Conservation (phyloP, 2,329 filamentous ascomycete genomes). For the Colletotrichum graminicola region DNA sequence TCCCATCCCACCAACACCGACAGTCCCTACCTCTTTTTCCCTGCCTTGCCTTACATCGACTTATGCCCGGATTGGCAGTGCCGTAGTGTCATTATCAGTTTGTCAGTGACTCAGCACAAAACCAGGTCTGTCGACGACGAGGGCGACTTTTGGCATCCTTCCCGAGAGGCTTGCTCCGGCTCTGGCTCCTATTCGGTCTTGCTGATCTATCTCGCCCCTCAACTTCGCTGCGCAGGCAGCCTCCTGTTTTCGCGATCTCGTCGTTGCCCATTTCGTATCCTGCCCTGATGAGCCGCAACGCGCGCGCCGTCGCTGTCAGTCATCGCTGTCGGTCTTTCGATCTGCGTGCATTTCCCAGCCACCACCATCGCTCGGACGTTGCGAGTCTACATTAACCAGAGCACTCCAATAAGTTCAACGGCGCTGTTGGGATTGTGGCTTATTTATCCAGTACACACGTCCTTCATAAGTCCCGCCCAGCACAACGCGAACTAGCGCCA, state of each 20-base stretch:
- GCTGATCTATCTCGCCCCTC: not conserved
- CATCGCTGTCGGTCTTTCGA: constrained; percentile 31
- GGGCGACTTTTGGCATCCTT: constrained; percentile 7
- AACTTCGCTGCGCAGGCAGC: not conserved
- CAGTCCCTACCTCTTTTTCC: not conserved
- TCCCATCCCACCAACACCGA: constrained; percentile 22
- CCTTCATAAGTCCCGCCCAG: constrained; percentile 23
- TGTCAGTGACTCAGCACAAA: not conserved
- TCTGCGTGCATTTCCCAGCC: constrained; percentile 33
- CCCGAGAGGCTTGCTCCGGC: constrained; percentile 5
- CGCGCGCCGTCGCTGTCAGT: constrained; percentile 21
- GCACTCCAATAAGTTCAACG: constrained; percentile 23
- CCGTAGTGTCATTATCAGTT: constrained; percentile 20
- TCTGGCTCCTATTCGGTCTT: constrained; percentile 8
- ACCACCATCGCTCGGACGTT: constrained; percentile 30
- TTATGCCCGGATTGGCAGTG: constrained; percentile 24
- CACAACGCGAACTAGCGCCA: constrained; percentile 10
- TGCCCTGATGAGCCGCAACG: constrained; percentile 16
- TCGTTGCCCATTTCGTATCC: constrained; percentile 3
- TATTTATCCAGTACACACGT: constrained; percentile 17
- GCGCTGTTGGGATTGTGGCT: constrained; percentile 13
- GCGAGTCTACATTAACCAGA: constrained; percentile 23
- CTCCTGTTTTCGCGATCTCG: constrained; percentile 1
- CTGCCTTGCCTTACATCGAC: constrained; percentile 9
- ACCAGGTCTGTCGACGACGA: not conserved